Evolutionary conservation across 257 asterid species (phyloP).

Genomic region (Gynochthodes officinalis): DNA sequence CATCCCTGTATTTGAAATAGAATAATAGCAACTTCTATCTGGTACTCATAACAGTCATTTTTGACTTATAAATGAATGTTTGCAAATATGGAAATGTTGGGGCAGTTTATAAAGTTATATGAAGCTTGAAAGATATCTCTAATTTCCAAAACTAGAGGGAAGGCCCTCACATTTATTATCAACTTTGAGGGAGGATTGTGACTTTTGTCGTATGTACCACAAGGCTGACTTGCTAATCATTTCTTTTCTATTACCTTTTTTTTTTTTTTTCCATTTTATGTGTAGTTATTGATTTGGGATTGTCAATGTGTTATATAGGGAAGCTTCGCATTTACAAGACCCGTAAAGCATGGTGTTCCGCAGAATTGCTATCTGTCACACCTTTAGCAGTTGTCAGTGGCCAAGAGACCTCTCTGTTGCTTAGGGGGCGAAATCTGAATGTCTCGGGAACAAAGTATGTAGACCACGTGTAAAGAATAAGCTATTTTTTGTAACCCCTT

Average conservation of each 20-base stretch:
- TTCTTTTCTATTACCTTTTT: conserved; percentile 6
- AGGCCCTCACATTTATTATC: background rate
- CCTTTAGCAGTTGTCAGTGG: conserved; percentile 82
- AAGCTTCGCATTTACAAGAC: conserved; percentile 54
- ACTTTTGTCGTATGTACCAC: background rate
- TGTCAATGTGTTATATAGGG: conserved; percentile 38
- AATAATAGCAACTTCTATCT: background rate
- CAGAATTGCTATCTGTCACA: conserved; percentile 59
- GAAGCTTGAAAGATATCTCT: conserved; percentile 4
- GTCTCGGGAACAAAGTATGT: conserved; percentile 60
- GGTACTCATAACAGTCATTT: background rate
- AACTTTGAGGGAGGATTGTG: background rate
- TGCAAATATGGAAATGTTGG: background rate
- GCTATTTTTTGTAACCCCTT: background rate
- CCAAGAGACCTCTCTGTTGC: conserved; percentile 58
- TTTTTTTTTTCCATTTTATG: background rate
- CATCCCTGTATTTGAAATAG: background rate
- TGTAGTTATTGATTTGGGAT: background rate
- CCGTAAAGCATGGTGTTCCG: conserved; percentile 45
- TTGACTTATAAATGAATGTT: background rate
- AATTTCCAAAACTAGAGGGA: background rate
- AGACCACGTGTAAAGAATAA: background rate
- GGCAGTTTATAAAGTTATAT: background rate
- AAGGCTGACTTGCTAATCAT: background rate
- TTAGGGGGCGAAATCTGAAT: conserved; percentile 55